Evolutionary conservation across 2,329 filamentous ascomycete species (phyloP), one percentile per base, ranked within the genome.

Genomic region (Sarocladiaceae sp.): DNA sequence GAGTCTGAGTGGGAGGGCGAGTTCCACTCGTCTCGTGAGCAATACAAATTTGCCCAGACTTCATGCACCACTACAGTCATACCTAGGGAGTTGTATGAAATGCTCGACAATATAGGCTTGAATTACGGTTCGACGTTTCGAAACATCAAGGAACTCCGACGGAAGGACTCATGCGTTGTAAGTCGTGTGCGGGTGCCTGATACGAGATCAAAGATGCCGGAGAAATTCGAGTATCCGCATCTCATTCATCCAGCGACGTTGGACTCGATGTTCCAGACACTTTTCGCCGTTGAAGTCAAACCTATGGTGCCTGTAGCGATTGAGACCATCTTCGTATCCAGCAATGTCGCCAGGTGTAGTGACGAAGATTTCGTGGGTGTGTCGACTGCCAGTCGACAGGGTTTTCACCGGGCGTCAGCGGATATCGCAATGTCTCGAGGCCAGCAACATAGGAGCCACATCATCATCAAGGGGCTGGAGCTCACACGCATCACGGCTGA

Each of bases 401-500:
- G 21, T 15, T 27, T 19, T 24, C 20, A 15, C 18, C 18, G 21
- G 18, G 42, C 21, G 21, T 33, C 33, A 20, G 44, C 21, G 4
- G 37, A 41, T 23, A 41, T 41, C n/a, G 21, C 37, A 3, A 41
- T 41, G 37, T 29, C 29, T 18, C 21, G 13, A 18, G 37, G 15
- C n/a, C 23, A 41, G 24, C n/a, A 15, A 5, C 19, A 7, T 21
- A 13, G 13, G n/a, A 15, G 65, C 1, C 59, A 63, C 7, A 60
- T 78, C 4, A 48, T 69, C 4, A 58, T 76, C 27, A 65, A 68
- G 16, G 69, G 72, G 0, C 58, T 78, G 15, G 56, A 60, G 3
- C 65, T 75, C 43, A 68, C 66, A 2, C 52, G 51, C 1, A 51
- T 75, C 11, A 50, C 60, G 0, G 46, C 48, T 2, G 49, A 58